Base-by-base conservation (phyloP, 306 rosid species). In the Quercus bicolor region DNA sequence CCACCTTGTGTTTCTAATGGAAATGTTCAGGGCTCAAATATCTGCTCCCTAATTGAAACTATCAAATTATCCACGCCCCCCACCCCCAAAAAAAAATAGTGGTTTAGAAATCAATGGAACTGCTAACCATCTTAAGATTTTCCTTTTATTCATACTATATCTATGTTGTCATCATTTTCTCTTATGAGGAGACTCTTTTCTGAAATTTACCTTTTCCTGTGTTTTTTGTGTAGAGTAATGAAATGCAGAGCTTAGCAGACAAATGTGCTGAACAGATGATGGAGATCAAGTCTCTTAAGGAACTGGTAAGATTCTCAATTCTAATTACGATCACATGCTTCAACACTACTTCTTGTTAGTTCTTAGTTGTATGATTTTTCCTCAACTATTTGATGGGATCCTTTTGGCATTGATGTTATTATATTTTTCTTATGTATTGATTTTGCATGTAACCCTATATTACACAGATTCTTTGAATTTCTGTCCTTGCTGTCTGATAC, bases 251-350 rank as follows among this genome's bases (percentile, higher is more conserved):
- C 89, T 89, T 91, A 70, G 84, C 77, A 37, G 84, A 83, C 82
- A 86, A 84, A 75, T 91, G 94, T 83, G 91, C 85, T 15, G 93
- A 87, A 75, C 98, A 91, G 78, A 74, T 45, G 83, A 76, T 21
- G 78, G 93, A 90, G 86, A 89, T 93, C 77, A 93, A 88, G 81
- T 90, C 94, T 80, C 90, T 90, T 28, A 93, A 90, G 86, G 80
- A 77, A 76, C 66, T 77, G 91, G 99, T 93, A 84, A 86, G 88
- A 85, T 74, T 82, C 29, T 77, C 60, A 19, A 6, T 20, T 26
- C 59, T 74, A 19, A 21, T 76, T 55, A 76, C 61, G 64, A 34
- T 61, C 51, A 43, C 20, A 7, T 62, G 61, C 70, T 11, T 61
- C 71, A 73, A 75, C 74, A 33, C 79, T 84, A 40, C 57, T 6